Evolutionary conservation across 257 asterid genomes (phyloP), one percentile per base, ranked within the genome.

Genomic region (Nicotiana attenuata): DNA sequence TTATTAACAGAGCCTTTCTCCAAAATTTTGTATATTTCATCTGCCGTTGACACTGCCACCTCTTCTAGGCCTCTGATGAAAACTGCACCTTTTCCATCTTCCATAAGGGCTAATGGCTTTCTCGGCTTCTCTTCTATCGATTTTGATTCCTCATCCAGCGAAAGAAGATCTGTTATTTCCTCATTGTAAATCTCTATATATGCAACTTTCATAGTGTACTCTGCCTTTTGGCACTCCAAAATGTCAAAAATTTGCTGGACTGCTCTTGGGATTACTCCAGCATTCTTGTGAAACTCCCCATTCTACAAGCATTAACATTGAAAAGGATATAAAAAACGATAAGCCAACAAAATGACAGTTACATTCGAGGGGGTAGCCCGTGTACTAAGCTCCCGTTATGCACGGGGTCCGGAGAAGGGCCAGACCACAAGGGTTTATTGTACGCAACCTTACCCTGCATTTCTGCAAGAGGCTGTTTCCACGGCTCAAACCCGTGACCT

Each of bases 151-250:
- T 83, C 89, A 0, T 89, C 92, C 7, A 83, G 79, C 47, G 88
- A 85, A 71, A 91, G 84, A 68, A 91, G 94, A 86, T 91, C 94
- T 2, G 92, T 89, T 82, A 91, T 88, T 76, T 91, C 94, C 80
- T 91, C 94, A n/a, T 91, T 91, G 88, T 91, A 91, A 41, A 91
- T 89, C 90, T 91, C 94, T 26, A 91, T 78, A 76, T 82, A 91
- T 16, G 92, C 86, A 55, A 83, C 94, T 83, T 84, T 88, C 86
- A 91, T 83, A 83, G 81, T 85, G 82, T 91, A 91, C 82, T 91
- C 92, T 0, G 90, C 88, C 52, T 76, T 86, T 57, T 87, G 87
- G 5, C 85, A 84, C 77, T 89, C 90, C 84, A 91, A 75, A 76
- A 65, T 77, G 28, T 87, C 83, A 69, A 91, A 91, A 5, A 91